These are phyloP conservation scores for Rhizophagus clarus DNA, from an alignment of 192 early-diverging fungal species.

Conservation along the genomic window DNA sequence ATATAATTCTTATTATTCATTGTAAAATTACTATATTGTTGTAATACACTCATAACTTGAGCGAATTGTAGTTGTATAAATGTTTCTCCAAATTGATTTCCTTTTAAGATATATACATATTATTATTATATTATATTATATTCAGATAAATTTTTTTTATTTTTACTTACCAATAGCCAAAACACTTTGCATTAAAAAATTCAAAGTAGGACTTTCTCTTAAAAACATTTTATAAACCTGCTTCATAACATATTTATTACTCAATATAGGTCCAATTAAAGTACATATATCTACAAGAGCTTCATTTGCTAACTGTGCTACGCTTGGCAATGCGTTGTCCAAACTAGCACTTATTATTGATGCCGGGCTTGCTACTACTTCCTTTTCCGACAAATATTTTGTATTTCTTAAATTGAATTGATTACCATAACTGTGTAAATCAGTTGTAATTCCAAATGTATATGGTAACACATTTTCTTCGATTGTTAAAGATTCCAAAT, in stretches of 20 bases:
- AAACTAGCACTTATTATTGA: neutral
- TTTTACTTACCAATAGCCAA: conserved; percentile 42
- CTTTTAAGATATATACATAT: conserved; percentile 10
- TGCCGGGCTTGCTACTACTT: neutral
- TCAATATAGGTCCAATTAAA: conserved; percentile 56
- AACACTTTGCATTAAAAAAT: conserved; percentile 42
- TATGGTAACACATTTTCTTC: conserved; percentile 36
- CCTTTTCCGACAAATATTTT: conserved; percentile 8
- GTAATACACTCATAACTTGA: conserved; percentile 52
- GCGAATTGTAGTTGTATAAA: conserved; percentile 58
- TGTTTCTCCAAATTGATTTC: conserved; percentile 56
- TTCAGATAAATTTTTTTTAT: neutral
- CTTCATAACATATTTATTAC: conserved; percentile 58
- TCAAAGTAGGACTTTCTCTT: conserved; percentile 44
- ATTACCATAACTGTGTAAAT: neutral
- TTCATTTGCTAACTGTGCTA: conserved; percentile 48
- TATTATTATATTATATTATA: neutral
- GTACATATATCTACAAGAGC: conserved; percentile 54
- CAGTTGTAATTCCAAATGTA: neutral
- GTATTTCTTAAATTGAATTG: conserved; percentile 21
- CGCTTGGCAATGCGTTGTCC: conserved; percentile 27
- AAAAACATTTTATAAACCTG: conserved; percentile 55
- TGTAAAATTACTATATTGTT: conserved; percentile 25
- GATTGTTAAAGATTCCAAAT: conserved; percentile 54
- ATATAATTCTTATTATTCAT: conserved; percentile 13